Evolutionary conservation across 1,139 yeast genomes (phyloP).

Genomic region (Hyphopichia wangnamkhiaoensis): DNA sequence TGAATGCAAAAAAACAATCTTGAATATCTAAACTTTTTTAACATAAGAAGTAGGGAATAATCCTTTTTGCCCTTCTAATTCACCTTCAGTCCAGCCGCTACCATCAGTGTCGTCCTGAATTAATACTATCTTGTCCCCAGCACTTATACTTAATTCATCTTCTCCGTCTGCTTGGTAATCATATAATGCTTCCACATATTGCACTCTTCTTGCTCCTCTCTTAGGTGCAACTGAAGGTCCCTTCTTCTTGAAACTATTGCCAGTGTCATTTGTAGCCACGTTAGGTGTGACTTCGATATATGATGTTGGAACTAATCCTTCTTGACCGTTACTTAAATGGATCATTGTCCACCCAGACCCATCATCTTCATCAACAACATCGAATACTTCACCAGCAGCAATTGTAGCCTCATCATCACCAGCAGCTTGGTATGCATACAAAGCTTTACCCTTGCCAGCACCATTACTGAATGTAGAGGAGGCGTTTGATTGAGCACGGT

Average conservation of each 20-base stretch:
- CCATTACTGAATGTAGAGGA: constrained; percentile 20
- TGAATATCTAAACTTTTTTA: constrained; percentile 26
- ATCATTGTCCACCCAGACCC: constrained; percentile 93
- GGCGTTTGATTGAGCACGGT: constrained; percentile 27
- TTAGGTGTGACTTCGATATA: constrained; percentile 56
- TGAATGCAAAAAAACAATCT: not conserved
- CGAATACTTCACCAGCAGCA: constrained; percentile 59
- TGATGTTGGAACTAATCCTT: constrained; percentile 86
- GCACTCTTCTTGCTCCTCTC: constrained; percentile 67
- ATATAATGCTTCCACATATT: constrained; percentile 72
- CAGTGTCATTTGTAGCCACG: constrained; percentile 13
- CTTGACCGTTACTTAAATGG: constrained; percentile 37
- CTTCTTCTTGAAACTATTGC: constrained; percentile 47
- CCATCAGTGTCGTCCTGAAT: constrained; percentile 73
- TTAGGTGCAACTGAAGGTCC: constrained; percentile 87
- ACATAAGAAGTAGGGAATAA: constrained; percentile 83
- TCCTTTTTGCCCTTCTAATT: constrained; percentile 69
- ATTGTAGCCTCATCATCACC: constrained; percentile 78
- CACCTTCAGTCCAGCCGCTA: constrained; percentile 97
- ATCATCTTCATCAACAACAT: constrained; percentile 67
- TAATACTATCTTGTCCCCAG: constrained; percentile 76
- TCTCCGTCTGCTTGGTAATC: constrained; percentile 81
- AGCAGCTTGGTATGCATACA: constrained; percentile 67
- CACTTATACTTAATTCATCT: constrained; percentile 71
- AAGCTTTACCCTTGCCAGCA: constrained; percentile 47